Base-by-base conservation (phyloP, 768 basidiomycete species). In the Tulasnella sp. region DNA sequence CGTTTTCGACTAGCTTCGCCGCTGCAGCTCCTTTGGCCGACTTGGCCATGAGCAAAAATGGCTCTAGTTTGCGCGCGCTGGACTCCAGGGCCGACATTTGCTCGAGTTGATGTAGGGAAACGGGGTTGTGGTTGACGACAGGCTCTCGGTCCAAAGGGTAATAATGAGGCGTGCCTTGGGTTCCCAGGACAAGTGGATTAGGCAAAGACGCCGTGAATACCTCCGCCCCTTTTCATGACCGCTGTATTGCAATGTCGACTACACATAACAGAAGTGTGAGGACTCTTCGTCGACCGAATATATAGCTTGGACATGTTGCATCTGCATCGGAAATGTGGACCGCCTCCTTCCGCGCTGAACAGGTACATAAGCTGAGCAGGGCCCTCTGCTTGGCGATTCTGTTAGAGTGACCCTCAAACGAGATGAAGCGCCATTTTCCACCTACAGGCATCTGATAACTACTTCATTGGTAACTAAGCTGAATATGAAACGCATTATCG, bases 21-120 rank as follows among this genome's bases (percentile, higher is more conserved):
- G 96, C 95, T 0, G 93, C 94, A 0, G 95, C 95, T 1, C 97
- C 97, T 82, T 94, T 96, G 13, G 93, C 89, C 0, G 93, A 93
- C 83, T 96, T 96, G 4, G 92, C 94, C 85, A 98, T 94, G 79
- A 98, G 89, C 61, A 98, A 84, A 84, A 93, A 98, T 0, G 95
- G 95, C 85, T 98, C 96, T 15, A 95, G 87, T 81, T 92, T 93
- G 20, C 90, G 86, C 5, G 89, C 83, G 76, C 90, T 90, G 82
- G 90, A 89, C n/a, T 46, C 70, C 35, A 72, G 42, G 37, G 37
- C 70, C 20, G 70, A 72, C 70, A 72, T 72, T 32, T 67, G 1
- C 61, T 67, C 61, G 6, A 7, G 61, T 67, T 32, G 61, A n/a
- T 67, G n/a, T 11, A 29, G 61, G 13, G 23, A 29, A 67, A 67